A percentile compares a stretch with the other conserved stretches of the same genome.
Conservation (phyloP, 2,329 filamentous ascomycete genomes). For the Phyllachora maydis region DNA sequence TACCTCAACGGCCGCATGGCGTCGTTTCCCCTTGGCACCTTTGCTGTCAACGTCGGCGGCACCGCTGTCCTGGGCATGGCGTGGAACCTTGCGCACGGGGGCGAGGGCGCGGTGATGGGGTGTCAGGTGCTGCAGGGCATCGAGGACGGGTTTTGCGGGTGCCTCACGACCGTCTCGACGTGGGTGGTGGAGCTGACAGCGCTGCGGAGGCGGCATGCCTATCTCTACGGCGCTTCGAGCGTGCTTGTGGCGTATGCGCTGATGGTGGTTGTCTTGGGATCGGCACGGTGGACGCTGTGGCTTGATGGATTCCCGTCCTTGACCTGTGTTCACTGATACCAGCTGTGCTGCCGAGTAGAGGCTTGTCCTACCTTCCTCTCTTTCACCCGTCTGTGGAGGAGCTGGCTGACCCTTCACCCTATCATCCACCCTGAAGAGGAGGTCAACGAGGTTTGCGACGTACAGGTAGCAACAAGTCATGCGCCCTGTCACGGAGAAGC, state of each 20-base stretch:
- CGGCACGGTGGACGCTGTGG: conserved; percentile 57
- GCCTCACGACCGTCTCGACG: conserved; percentile 44
- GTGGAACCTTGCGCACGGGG: conserved; percentile 57
- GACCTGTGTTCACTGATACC: no score
- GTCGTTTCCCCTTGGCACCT: conserved; percentile 70
- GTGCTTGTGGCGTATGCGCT: conserved; percentile 34
- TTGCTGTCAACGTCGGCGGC: conserved; percentile 60
- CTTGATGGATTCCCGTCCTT: no score
- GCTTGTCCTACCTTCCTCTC: no score
- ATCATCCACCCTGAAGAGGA: no score
- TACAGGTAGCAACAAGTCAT: no score
- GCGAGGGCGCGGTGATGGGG: conserved; percentile 29
- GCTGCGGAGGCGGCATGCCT: conserved; percentile 29
- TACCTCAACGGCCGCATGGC: conserved; percentile 46
- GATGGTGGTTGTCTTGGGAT: conserved; percentile 54
- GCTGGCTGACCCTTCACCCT: no score
- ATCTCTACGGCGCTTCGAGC: conserved; percentile 45
- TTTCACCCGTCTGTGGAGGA: no score
- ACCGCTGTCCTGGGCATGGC: conserved; percentile 55
- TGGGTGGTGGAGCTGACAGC: conserved; percentile 40
- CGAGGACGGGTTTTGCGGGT: conserved; percentile 48
- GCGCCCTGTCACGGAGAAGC: no score
- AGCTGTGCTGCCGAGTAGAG: no score
- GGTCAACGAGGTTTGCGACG: no score
- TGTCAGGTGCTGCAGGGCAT: conserved; percentile 43